Evolutionary conservation across 306 rosid genomes (phyloP).

Genomic region (Sesbania bispinosa): DNA sequence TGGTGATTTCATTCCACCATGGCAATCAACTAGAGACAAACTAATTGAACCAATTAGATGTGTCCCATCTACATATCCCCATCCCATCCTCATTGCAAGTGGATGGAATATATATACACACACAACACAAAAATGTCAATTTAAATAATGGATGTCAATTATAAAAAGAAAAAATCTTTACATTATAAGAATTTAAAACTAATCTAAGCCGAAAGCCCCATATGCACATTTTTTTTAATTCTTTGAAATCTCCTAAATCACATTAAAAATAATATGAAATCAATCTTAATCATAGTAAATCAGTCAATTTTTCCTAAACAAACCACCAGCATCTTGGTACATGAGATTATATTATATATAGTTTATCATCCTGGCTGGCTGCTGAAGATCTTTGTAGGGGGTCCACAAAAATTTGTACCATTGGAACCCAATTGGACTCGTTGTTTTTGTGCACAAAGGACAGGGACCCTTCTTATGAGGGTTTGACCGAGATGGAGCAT

Average conservation of each 20-base stretch:
- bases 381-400: constrained; percentile 23
- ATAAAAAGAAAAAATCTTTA: too few species aligned
- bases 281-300: background rate
- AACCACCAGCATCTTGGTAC: background rate
- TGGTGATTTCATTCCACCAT: constrained; percentile 6
- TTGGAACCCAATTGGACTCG: constrained; percentile 23
- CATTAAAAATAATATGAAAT: background rate
- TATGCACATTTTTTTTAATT: background rate
- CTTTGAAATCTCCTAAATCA: background rate
- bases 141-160: too few species aligned
- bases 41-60: background rate
- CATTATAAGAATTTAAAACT: background rate
- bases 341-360: background rate
- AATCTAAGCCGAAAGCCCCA: background rate
- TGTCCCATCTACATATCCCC: background rate
- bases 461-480: constrained; percentile 33
- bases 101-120: background rate
- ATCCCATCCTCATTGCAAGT: background rate
- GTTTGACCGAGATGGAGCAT: constrained; percentile 41
- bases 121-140: background rate
- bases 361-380: background rate
- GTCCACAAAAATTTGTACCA: constrained; percentile 39
- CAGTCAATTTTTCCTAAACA: background rate
- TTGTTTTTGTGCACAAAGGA: constrained; percentile 25
- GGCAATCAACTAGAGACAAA: constrained; percentile 11